A percentile compares a stretch with the other conserved stretches of the same genome.
Conservation (phyloP, 1,284 basidiomycete species). For the Sanghuangporus sanghuang region DNA sequence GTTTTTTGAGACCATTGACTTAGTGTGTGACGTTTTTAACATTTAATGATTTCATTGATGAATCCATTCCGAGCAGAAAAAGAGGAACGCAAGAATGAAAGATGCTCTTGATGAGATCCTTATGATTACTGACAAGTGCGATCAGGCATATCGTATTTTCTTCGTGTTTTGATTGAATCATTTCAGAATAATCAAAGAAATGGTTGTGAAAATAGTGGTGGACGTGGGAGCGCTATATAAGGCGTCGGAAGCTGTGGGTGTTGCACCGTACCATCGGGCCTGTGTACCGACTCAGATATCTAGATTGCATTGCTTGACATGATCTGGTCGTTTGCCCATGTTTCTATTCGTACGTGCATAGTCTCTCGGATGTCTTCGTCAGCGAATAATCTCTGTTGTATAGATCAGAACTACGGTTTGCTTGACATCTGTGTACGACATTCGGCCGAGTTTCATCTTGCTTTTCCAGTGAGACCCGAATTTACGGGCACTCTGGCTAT, state of each 20-base stretch:
- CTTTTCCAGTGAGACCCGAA: constrained; percentile 70
- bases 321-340: constrained; percentile 81
- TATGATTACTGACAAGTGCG: constrained; percentile 70
- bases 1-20: constrained; percentile 74
- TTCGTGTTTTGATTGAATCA: neutral
- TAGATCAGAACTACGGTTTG: constrained; percentile 71
- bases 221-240: constrained; percentile 78
- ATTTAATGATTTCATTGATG: neutral
- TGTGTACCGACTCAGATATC: neutral
- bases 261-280: neutral
- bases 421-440: too few relatives aligned
- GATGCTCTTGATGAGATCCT: constrained; percentile 81
- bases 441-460: neutral
- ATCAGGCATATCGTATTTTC: constrained; percentile 16
- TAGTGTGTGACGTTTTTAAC: constrained; percentile 42
- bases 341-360: constrained; percentile 58
- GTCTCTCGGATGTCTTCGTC: neutral
- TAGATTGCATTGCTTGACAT: constrained; percentile 82
- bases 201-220: constrained; percentile 59
- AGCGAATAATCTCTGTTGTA: neutral
- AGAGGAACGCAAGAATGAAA: constrained; percentile 79
- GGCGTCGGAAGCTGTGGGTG: constrained; percentile 76
- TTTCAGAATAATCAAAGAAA: constrained; percentile 63
- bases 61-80: constrained; percentile 48
- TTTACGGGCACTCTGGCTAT: constrained; percentile 84